A percentile compares a stretch with the other conserved stretches of the same genome.
Conservation (phyloP, 352 stramenopile genomes). For the Globisporangium lucens region DNA sequence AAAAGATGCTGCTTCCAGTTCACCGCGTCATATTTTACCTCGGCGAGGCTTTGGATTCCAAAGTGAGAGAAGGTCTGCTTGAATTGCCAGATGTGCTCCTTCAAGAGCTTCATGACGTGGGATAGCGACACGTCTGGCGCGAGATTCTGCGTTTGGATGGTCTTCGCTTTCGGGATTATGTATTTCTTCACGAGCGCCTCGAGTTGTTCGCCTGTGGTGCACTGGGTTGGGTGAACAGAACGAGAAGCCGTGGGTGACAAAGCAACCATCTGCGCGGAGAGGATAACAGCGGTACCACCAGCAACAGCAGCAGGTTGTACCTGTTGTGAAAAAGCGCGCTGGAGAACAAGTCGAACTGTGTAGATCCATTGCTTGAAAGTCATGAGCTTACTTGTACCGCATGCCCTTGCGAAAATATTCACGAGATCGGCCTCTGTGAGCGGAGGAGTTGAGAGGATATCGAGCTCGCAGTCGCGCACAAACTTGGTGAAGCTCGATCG, state of each 20-base stretch:
- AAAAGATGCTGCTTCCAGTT: neutral
- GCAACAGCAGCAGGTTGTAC: slow-evolving; percentile 14
- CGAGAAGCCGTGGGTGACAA: neutral
- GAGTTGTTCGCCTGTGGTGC: slow-evolving; percentile 26
- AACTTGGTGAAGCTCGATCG: slow-evolving; percentile 64
- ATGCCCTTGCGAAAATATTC: slow-evolving; percentile 42
- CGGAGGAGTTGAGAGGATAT: slow-evolving; percentile 25
- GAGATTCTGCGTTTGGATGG: slow-evolving; percentile 57
- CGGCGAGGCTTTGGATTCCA: slow-evolving; percentile 49
- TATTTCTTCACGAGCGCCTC: slow-evolving; percentile 47
- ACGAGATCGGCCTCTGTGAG: slow-evolving; percentile 56
- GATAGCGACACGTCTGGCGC: slow-evolving; percentile 62
- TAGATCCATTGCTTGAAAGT: slow-evolving; percentile 49
- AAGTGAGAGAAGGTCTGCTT: slow-evolving; percentile 83
- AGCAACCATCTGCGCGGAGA: neutral
- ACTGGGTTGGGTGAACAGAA: slow-evolving; percentile 7
- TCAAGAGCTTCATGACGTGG: slow-evolving; percentile 70
- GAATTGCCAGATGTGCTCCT: slow-evolving; percentile 63
- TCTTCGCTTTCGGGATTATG: slow-evolving; percentile 46
- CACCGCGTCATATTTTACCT: slow-evolving; percentile 22
- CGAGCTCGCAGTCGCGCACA: slow-evolving; percentile 53
- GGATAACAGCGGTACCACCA: neutral
- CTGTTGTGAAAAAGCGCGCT: slow-evolving; percentile 25
- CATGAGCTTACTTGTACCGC: slow-evolving; percentile 38
- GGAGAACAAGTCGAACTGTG: slow-evolving; percentile 44